Percentiles rank a stretch among this genome's conserved stretches.
Conservation (phyloP, 176 grass and related monocot genomes). For the Hordeum vulgare region DNA sequence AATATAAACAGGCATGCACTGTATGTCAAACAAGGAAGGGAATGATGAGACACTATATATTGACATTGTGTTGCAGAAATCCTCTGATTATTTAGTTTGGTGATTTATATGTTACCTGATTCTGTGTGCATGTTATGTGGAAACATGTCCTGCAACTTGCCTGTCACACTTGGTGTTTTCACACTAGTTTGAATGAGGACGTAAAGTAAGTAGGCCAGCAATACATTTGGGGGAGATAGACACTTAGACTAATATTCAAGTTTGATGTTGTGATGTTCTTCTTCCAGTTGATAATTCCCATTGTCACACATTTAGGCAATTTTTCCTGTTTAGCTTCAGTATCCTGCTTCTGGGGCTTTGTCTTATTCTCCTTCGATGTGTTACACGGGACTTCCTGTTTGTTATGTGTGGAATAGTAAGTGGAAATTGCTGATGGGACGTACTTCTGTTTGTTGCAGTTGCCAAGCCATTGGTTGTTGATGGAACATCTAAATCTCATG, state of each 20-base stretch:
- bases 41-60: neutral
- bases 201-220: neutral
- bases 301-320: neutral
- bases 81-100: neutral
- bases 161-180: neutral
- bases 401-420: neutral
- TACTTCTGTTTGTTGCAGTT: slow-evolving; percentile 42
- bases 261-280: neutral
- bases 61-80: neutral
- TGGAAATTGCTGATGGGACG: neutral
- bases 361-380: neutral
- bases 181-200: neutral
- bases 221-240: neutral
- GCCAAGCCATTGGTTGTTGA: slow-evolving; percentile 88
- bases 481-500: slow-evolving; percentile 88
- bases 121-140: neutral
- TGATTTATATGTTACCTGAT: neutral
- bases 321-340: neutral
- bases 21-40: neutral
- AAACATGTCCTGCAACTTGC: neutral
- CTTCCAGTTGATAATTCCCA: neutral
- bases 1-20: neutral
- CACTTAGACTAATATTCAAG: neutral
- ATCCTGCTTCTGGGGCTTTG: neutral
- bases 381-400: neutral